These are phyloP conservation scores for Melanopsichium pennsylvanicum DNA, from an alignment of 1,284 basidiomycete genomes.

Conservation along the genomic window DNA sequence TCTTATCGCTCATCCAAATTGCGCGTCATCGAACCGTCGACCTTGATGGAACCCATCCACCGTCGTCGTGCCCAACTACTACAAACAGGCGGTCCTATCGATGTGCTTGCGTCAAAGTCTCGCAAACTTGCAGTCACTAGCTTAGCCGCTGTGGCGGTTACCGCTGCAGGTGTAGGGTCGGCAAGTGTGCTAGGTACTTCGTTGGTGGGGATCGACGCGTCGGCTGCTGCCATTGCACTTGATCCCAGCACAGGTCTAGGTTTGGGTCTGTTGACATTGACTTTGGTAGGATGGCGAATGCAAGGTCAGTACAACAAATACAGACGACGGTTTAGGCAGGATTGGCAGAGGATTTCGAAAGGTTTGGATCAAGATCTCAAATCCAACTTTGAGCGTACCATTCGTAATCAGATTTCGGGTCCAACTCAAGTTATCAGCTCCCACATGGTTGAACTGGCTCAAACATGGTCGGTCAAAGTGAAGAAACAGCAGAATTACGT, in stretches of 20 bases:
- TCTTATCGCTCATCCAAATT: slow-evolving; percentile 31
- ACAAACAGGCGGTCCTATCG: slow-evolving; percentile 43
- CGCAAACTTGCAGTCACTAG: slow-evolving; percentile 41
- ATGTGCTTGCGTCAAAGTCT: slow-evolving; percentile 39
- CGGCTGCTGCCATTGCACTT: slow-evolving; percentile 38
- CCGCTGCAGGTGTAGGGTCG: slow-evolving; percentile 30
- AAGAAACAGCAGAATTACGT: slow-evolving; percentile 10
- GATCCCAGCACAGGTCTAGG: slow-evolving; percentile 59
- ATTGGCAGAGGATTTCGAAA: slow-evolving; percentile 57
- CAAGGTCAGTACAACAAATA: slow-evolving; percentile 63
- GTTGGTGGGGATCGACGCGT: slow-evolving; percentile 18
- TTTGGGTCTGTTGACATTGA: slow-evolving; percentile 54
- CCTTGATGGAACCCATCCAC: slow-evolving; percentile 47
- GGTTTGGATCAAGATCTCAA: slow-evolving; percentile 54
- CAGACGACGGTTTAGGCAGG: slow-evolving; percentile 59
- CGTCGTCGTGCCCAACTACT: slow-evolving; percentile 49
- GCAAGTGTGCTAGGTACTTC: slow-evolving; percentile 40
- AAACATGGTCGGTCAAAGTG: slow-evolving; percentile 4
- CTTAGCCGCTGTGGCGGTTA: slow-evolving; percentile 33
- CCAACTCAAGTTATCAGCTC: slow-evolving; percentile 17
- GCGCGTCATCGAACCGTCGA: slow-evolving; percentile 37
- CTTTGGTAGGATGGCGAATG: slow-evolving; percentile 60
- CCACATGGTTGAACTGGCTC: slow-evolving; percentile 6
- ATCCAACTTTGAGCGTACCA: slow-evolving; percentile 17
- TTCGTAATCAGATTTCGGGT: slow-evolving; percentile 24